Evolutionary conservation across 1,284 basidiomycete genomes (phyloP).

Genomic region (Bjerkandera adusta): DNA sequence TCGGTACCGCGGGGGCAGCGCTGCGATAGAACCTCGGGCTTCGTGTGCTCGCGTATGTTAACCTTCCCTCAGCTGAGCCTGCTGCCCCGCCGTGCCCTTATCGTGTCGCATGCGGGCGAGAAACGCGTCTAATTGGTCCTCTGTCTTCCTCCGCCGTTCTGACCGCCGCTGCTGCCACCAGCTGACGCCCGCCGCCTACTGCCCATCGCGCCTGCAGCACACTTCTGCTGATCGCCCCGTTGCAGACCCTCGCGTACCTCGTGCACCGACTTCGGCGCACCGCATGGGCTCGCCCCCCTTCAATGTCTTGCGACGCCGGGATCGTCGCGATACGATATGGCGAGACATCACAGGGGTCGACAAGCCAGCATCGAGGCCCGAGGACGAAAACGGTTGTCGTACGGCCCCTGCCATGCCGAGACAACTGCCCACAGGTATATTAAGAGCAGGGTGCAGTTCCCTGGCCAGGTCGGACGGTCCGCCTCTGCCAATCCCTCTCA

Average conservation of each 20-base stretch:
- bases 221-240: not conserved
- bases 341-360: constrained; percentile 4
- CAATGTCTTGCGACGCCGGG: not conserved
- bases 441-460: constrained; percentile 6
- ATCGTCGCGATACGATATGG: not conserved
- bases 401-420: not conserved
- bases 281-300: constrained; percentile 2
- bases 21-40: constrained; percentile 13
- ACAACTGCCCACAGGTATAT: not conserved
- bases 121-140: no score
- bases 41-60: not conserved
- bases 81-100: constrained; percentile 2
- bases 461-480: no score
- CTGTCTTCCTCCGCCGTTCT: not conserved
- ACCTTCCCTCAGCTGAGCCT: constrained; percentile 8
- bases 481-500: no score
- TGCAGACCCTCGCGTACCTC: not conserved
- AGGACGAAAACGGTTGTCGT: not conserved
- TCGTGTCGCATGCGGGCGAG: no score
- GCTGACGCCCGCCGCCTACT: not conserved
- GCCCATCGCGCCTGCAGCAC: not conserved
- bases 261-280: constrained; percentile 1
- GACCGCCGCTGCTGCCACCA: not conserved
- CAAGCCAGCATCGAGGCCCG: not conserved
- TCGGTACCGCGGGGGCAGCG: no score